phyloP scores from a whole-genome alignment of 306 rosid genomes.

The Astragalus membranaceus region DNA sequence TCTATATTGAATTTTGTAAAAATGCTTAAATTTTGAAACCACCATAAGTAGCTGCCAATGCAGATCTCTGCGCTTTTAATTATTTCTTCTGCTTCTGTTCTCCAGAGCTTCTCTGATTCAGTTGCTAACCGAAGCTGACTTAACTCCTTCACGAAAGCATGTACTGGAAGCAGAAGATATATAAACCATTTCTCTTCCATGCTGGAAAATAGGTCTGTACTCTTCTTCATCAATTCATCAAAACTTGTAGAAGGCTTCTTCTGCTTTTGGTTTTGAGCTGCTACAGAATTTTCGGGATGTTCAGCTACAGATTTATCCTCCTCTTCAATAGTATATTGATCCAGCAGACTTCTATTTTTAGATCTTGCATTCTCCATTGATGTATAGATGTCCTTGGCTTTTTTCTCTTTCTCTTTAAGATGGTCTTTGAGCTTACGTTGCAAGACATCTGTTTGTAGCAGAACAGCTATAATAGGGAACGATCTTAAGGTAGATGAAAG shows the following conservation, averaged over 20 bases:
- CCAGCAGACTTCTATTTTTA: conserved; percentile 4
- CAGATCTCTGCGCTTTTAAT: neutral
- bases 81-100: conserved; percentile 1
- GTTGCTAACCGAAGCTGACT: conserved; percentile 10
- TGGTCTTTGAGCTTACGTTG: neutral
- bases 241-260: neutral
- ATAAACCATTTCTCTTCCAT: conserved; percentile 19
- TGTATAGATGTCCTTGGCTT: neutral
- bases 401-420: neutral
- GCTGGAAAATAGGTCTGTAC: neutral
- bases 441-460: neutral
- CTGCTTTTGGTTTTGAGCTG: neutral
- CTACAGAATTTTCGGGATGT: neutral
- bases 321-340: conserved; percentile 7
- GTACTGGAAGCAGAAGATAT: conserved; percentile 13
- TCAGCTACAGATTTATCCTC: neutral
- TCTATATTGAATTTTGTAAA: neutral
- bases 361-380: conserved; percentile 21
- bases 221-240: neutral
- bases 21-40: neutral
- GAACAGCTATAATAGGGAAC: neutral
- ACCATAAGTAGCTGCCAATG: neutral
- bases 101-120: conserved; percentile 27
- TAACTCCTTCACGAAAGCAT: conserved; percentile 23
- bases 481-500: neutral